Conservation (phyloP, 352 stramenopile species). For the Phytophthora megakarya region DNA sequence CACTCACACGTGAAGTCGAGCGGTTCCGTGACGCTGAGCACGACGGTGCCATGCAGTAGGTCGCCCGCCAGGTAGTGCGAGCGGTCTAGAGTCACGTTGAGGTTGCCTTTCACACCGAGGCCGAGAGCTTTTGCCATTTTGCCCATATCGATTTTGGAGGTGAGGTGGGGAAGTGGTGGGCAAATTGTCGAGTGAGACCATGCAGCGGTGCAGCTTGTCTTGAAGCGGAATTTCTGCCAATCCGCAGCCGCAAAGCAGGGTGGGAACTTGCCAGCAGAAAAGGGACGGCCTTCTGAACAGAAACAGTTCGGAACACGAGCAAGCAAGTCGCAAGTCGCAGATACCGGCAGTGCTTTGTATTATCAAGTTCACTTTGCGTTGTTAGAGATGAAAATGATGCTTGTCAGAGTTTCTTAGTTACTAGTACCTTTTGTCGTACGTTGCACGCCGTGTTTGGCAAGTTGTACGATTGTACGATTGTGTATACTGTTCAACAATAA, state of each 20-base stretch:
- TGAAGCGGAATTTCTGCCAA: constrained; percentile 16
- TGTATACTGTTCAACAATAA: too few species aligned
- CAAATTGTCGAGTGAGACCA: constrained; percentile 36
- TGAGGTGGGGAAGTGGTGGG: neutral
- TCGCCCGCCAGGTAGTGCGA: constrained; percentile 36
- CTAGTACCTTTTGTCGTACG: too few species aligned
- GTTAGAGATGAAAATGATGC: too few species aligned
- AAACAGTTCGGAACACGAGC: neutral
- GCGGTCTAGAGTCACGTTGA: constrained; percentile 31
- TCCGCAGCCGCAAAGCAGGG: constrained; percentile 4
- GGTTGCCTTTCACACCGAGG: constrained; percentile 35
- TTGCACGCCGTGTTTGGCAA: too few species aligned
- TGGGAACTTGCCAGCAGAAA: constrained; percentile 23
- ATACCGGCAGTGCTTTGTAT: too few species aligned
- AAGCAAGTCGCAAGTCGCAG: constrained; percentile 1
- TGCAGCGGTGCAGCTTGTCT: constrained; percentile 1
- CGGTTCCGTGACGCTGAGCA: constrained; percentile 34
- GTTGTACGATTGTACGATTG: too few species aligned
- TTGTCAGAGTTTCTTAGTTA: too few species aligned
- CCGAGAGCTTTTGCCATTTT: constrained; percentile 39
- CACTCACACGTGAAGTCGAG: constrained; percentile 39
- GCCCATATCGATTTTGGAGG: constrained; percentile 25
- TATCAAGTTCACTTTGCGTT: too few species aligned
- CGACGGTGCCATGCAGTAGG: constrained; percentile 32
- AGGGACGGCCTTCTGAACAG: too few species aligned